phyloP scores from a whole-genome alignment of 371 early-diverging fungal genomes.

The Phascolomyces articulosus region DNA sequence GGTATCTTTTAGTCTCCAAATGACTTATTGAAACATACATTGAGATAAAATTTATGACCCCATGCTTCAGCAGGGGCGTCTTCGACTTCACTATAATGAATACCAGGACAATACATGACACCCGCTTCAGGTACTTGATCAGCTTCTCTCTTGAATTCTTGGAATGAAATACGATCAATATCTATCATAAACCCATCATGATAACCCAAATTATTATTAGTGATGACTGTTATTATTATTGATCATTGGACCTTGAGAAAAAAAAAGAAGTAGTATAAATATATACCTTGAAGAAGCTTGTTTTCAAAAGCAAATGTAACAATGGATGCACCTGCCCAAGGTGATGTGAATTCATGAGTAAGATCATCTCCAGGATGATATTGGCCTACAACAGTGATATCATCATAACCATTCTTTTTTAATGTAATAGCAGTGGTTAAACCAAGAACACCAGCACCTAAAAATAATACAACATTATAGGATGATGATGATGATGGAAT shows the following conservation, averaged over 20 bases:
- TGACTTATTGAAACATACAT: too few relatives aligned
- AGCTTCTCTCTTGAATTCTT: conserved; percentile 31
- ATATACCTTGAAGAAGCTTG: conserved; percentile 36
- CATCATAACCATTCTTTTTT: conserved; percentile 48
- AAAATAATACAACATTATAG: too few relatives aligned
- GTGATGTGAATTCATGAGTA: conserved; percentile 67
- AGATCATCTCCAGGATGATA: conserved; percentile 58
- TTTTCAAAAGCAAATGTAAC: conserved; percentile 33
- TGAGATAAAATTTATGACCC: conserved; percentile 5
- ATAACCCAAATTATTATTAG: background rate
- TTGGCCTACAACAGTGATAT: conserved; percentile 60
- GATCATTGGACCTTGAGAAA: too few relatives aligned
- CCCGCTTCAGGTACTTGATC: conserved; percentile 30
- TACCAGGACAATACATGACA: conserved; percentile 31
- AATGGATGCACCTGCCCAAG: conserved; percentile 68
- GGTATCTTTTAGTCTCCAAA: too few relatives aligned
- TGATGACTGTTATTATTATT: too few relatives aligned
- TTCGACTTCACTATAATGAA: conserved; percentile 21
- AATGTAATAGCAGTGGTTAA: conserved; percentile 69
- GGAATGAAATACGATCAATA: conserved; percentile 30
- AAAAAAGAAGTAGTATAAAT: background rate
- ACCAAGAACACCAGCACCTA: conserved; percentile 81
- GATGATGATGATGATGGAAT: too few relatives aligned
- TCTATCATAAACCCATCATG: conserved; percentile 15
- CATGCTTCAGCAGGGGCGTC: conserved; percentile 26